Base-by-base conservation (phyloP, 139 green algal species). In the Nannochloris sp. region DNA sequence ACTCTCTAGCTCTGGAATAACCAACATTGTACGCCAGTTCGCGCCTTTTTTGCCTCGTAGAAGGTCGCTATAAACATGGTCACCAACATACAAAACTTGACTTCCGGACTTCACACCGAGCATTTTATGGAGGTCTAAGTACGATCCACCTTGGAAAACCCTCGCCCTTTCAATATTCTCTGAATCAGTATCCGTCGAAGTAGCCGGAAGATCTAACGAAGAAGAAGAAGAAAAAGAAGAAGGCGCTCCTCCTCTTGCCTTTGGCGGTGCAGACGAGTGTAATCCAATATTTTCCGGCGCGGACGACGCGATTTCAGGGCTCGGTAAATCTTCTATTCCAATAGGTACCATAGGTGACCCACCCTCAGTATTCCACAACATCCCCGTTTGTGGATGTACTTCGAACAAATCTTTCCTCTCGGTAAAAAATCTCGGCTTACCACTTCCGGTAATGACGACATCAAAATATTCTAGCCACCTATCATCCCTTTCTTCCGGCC, bases 21-120 rank as follows among this genome's bases (percentile, higher is more conserved):
- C 87, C 65, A 99, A 86, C 90, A 98, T 95, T 13, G 93, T 99
- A 27, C 93, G 79, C 93, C 93, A 99, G 7, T 90, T 85, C 25
- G 93, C 73, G 13, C 68, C 74, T 75, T 95, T 92, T 73, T 95
- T 95, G 68, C 57, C 73, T 48, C 61, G 58, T 45, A 96, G 72
- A 54, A 96, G 90, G 51, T 85, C 77, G 14, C 86, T 85, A 64
- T 90, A 95, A 70, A 97, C 95, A 80, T 97, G 89, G 72, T 97
- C 89, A 0, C 87, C 80, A 6, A 86, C 61, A 58, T 88, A 86
- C 55, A 87, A 61, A 8, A 85, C 87, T 65, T 89, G 55, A 4
- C 54, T 71, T 51, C 86, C 86, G 27, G 65, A 68, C 0, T 25
- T 61, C 12, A 98, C 73, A 0, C 75, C 83, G 53, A 98, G 74